Evolutionary conservation across 1,139 yeast genomes (phyloP).

Genomic region (Kodamaea ohmeri): DNA sequence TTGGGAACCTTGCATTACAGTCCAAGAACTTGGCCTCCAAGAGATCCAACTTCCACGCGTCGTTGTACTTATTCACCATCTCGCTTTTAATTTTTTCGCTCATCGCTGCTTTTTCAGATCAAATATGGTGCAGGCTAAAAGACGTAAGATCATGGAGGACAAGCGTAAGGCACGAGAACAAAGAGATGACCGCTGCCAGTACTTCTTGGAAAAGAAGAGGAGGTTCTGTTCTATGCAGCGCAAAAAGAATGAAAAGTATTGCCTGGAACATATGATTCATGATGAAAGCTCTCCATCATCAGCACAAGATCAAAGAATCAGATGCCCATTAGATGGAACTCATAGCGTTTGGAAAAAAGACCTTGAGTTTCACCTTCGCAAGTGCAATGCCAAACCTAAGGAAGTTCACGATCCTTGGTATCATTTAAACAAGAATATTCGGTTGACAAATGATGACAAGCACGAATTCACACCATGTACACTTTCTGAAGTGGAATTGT

Average conservation of each 20-base stretch:
- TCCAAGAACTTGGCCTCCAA: slow-evolving; percentile 47
- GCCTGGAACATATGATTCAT: slow-evolving; percentile 58
- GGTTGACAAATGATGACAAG: slow-evolving; percentile 1
- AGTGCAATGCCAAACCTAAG: slow-evolving; percentile 53
- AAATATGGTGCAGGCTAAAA: slow-evolving; percentile 12
- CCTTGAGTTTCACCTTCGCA: slow-evolving; percentile 53
- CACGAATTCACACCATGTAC: background rate
- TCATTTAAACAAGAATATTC: slow-evolving; percentile 35
- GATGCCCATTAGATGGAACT: slow-evolving; percentile 74
- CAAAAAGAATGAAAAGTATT: slow-evolving; percentile 46
- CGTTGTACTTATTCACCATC: slow-evolving; percentile 12
- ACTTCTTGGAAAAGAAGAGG: slow-evolving; percentile 44
- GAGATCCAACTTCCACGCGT: slow-evolving; percentile 50
- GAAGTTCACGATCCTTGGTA: slow-evolving; percentile 44
- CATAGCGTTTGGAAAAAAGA: slow-evolving; percentile 71
- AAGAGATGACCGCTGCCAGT: slow-evolving; percentile 40
- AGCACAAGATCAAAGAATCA: slow-evolving; percentile 44
- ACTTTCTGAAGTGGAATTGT: slow-evolving; percentile 9
- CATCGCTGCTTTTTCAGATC: slow-evolving; percentile 8
- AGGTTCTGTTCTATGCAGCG: slow-evolving; percentile 64
- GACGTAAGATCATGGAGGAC: slow-evolving; percentile 11
- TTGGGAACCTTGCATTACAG: slow-evolving; percentile 50
- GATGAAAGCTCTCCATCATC: too few relatives aligned
- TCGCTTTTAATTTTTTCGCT: slow-evolving; percentile 5
- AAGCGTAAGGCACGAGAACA: slow-evolving; percentile 4